A percentile compares a stretch with the other conserved stretches of the same genome.
These are phyloP conservation scores for Fraxinus anomala DNA, from an alignment of 257 asterid genomes.

Conservation along the genomic window DNA sequence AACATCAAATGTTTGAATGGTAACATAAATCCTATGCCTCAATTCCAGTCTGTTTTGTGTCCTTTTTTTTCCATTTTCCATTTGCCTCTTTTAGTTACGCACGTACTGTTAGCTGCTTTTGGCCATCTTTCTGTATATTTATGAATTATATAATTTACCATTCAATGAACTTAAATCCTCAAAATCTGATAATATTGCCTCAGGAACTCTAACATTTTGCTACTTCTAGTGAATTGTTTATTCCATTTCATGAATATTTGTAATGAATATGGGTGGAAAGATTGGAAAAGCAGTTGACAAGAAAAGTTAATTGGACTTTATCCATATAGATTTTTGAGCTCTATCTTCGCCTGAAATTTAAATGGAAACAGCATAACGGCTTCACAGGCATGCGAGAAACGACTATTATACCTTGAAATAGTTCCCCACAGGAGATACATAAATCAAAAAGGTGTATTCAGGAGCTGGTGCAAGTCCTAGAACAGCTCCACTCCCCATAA, in stretches of 20 bases:
- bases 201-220: background rate
- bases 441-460: constrained; percentile 86
- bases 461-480: constrained; percentile 99
- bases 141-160: background rate
- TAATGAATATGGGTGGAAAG: background rate
- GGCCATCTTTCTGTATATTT: background rate
- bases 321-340: background rate
- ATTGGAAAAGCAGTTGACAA: background rate
- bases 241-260: too few relatives aligned
- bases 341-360: constrained; percentile 1
- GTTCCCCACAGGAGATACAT: constrained; percentile 94
- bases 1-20: background rate
- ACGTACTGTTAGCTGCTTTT: background rate
- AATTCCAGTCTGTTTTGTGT: background rate
- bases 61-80: background rate
- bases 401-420: constrained; percentile 74
- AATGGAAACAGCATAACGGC: constrained; percentile 3
- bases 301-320: background rate
- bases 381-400: constrained; percentile 3
- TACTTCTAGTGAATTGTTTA: background rate
- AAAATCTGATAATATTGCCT: background rate
- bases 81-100: background rate
- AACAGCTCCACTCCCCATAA: constrained; percentile 97
- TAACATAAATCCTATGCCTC: background rate
- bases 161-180: background rate